Conservation (phyloP, 1,284 basidiomycete species). For the Cryptococcus neoformans region DNA sequence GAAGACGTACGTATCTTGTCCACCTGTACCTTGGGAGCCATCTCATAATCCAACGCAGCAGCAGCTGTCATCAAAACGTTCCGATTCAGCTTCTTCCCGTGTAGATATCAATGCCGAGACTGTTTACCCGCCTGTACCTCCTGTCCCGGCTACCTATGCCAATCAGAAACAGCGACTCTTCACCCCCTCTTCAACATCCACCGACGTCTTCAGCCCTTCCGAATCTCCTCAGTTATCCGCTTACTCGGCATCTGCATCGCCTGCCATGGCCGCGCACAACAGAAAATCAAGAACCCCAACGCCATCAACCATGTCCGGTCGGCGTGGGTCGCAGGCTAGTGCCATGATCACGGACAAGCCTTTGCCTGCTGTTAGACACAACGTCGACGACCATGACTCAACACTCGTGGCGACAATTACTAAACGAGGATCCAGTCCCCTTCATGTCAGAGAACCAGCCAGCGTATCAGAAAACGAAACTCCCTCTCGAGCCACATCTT, state of each 20-base stretch:
- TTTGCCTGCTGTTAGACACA: constrained; percentile 7
- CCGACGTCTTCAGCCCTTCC: constrained; percentile 9
- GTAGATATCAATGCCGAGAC: constrained; percentile 1
- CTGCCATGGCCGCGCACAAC: not conserved
- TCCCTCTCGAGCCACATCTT: not conserved
- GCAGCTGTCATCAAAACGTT: constrained; percentile 5
- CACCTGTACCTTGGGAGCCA: not conserved
- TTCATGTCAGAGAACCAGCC: constrained; percentile 32
- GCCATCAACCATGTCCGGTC: too few relatives aligned
- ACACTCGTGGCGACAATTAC: too few relatives aligned
- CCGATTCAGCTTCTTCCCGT: constrained; percentile 9
- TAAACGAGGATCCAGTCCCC: not conserved
- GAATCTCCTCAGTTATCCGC: not conserved
- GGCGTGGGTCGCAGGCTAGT: constrained; percentile 4
- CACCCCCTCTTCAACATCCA: constrained; percentile 2
- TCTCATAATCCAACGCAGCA: not conserved
- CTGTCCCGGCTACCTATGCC: constrained; percentile 13
- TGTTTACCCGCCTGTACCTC: constrained; percentile 10
- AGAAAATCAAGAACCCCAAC: too few relatives aligned
- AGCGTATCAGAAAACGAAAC: constrained; percentile 7
- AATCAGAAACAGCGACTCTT: constrained; percentile 4
- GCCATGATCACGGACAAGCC: constrained; percentile 11
- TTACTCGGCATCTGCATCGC: not conserved
- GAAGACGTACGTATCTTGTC: constrained; percentile 1
- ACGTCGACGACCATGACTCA: too few relatives aligned